Evolutionary conservation across 2,329 filamentous ascomycete genomes (phyloP).

Genomic region (Epichloe gansuensis): DNA sequence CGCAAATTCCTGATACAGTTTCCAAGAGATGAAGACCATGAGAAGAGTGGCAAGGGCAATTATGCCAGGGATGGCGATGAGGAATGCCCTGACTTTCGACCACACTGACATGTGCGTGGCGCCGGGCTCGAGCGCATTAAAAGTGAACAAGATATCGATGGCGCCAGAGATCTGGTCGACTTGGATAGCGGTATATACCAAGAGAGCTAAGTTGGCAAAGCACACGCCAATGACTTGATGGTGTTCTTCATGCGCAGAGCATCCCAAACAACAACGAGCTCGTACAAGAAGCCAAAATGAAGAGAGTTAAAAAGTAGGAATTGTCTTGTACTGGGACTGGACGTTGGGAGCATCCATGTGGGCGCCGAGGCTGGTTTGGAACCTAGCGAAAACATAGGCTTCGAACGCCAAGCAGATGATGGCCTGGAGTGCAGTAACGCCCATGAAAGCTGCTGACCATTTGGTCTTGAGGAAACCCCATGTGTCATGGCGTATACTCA

Average conservation of each 20-base stretch:
- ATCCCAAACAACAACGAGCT: conserved; percentile 83
- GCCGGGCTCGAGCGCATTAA: conserved; percentile 30
- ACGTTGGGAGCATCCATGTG: conserved; percentile 27
- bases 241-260: conserved; percentile 92
- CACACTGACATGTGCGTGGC: conserved; percentile 42
- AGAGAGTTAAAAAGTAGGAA: conserved; percentile 88
- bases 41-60: conserved; percentile 63
- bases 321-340: conserved; percentile 51
- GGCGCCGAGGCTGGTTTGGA: conserved; percentile 50
- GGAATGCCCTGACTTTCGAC: conserved; percentile 56
- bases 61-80: conserved; percentile 76
- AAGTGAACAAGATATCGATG: conserved; percentile 38
- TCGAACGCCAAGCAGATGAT: conserved; percentile 73
- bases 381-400: conserved; percentile 84
- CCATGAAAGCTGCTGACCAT: conserved; percentile 83
- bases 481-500: conserved; percentile 19
- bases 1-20: conserved; percentile 94
- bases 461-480: conserved; percentile 69
- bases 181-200: conserved; percentile 89
- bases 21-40: conserved; percentile 75
- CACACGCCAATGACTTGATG: conserved; percentile 96
- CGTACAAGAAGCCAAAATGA: conserved; percentile 94
- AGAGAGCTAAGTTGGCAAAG: conserved; percentile 78
- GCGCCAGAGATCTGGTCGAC: conserved; percentile 79
- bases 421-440: conserved; percentile 63